Evolutionary conservation across 2,329 filamentous ascomycete genomes (phyloP).

Genomic region (Pseudonectria buxi): DNA sequence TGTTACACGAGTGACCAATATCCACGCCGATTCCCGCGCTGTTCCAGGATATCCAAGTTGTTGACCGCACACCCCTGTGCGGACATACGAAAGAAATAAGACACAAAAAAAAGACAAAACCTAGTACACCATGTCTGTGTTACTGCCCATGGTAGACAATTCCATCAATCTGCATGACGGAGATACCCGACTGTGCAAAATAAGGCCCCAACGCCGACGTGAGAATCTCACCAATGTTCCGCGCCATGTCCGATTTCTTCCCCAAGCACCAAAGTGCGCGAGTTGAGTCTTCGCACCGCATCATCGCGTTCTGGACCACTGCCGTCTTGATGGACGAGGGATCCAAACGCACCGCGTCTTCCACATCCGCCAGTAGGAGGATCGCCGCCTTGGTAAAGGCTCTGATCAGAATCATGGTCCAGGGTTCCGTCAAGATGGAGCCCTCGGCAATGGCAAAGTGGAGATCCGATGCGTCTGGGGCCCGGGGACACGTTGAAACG

Average conservation of each 20-base stretch:
- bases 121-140: too few species aligned
- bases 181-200: conserved; percentile 14
- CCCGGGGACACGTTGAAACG: conserved; percentile 33
- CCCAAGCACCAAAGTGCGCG: conserved; percentile 48
- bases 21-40: too few species aligned
- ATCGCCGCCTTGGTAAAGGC: conserved; percentile 43
- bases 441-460: conserved; percentile 48
- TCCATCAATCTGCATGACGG: conserved; percentile 10
- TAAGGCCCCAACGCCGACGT: conserved; percentile 20
- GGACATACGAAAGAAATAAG: not conserved
- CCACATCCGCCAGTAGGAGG: conserved; percentile 29
- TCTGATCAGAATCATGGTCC: conserved; percentile 49
- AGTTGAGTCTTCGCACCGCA: conserved; percentile 41
- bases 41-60: too few species aligned
- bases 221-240: conserved; percentile 20
- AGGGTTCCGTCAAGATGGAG: conserved; percentile 53
- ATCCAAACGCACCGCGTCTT: conserved; percentile 22
- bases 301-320: conserved; percentile 21
- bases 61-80: too few species aligned
- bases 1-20: too few species aligned
- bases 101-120: not conserved
- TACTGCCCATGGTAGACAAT: conserved; percentile 3
- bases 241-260: conserved; percentile 45
- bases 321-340: conserved; percentile 14
- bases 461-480: conserved; percentile 30